A percentile compares a stretch with the other conserved stretches of the same genome.
phyloP scores from a whole-genome alignment of 2,329 filamentous ascomycete genomes.

The Penicillium sp. region DNA sequence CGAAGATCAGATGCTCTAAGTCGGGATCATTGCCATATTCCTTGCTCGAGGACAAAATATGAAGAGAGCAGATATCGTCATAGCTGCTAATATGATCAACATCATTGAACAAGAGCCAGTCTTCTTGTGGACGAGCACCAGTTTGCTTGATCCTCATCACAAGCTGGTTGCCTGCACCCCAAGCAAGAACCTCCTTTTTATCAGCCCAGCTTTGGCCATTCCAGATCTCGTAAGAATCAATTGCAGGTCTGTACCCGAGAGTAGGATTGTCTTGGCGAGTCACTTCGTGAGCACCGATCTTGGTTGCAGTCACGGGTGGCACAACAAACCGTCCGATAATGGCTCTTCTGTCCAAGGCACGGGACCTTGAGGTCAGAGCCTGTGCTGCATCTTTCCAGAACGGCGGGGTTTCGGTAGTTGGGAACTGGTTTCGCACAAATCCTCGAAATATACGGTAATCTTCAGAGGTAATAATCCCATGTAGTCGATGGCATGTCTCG shows the following conservation, averaged over 20 bases:
- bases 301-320: slow-evolving; percentile 44
- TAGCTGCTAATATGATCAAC: slow-evolving; percentile 51
- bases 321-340: slow-evolving; percentile 56
- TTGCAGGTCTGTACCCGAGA: slow-evolving; percentile 58
- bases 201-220: slow-evolving; percentile 48
- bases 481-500: slow-evolving; percentile 47
- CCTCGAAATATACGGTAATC: slow-evolving; percentile 49
- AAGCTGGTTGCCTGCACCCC: slow-evolving; percentile 60
- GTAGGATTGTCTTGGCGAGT: slow-evolving; percentile 49
- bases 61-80: slow-evolving; percentile 60
- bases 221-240: slow-evolving; percentile 59
- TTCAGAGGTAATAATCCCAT: slow-evolving; percentile 47
- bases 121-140: slow-evolving; percentile 33
- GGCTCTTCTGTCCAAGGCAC: slow-evolving; percentile 57
- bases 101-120: slow-evolving; percentile 56
- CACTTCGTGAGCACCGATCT: slow-evolving; percentile 34
- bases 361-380: slow-evolving; percentile 56
- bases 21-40: slow-evolving; percentile 37
- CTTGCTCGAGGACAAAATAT: slow-evolving; percentile 48
- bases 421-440: slow-evolving; percentile 52
- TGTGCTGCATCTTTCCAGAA: slow-evolving; percentile 53
- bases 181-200: slow-evolving; percentile 57
- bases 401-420: slow-evolving; percentile 43
- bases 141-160: slow-evolving; percentile 51
- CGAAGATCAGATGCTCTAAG: slow-evolving; percentile 53